Percentiles rank a stretch among this genome's conserved stretches.
Conservation (phyloP, 139 green algal species). For the Ulvella scutata region DNA sequence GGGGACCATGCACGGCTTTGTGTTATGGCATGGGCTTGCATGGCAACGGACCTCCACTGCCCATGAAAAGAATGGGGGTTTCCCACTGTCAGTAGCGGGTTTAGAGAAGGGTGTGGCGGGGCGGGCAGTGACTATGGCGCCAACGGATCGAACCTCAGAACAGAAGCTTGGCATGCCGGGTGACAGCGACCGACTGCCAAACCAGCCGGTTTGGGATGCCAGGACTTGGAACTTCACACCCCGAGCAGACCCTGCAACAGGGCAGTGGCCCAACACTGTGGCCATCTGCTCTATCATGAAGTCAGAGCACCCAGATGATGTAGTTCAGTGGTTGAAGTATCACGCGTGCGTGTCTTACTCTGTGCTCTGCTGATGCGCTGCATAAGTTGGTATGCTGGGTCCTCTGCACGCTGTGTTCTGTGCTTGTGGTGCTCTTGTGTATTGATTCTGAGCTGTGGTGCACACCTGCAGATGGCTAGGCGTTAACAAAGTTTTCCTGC, state of each 20-base stretch:
- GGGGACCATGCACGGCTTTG: background rate
- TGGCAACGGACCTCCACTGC: background rate
- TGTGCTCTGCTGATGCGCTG: no score
- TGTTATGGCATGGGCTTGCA: background rate
- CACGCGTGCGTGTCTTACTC: background rate
- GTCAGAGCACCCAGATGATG: background rate
- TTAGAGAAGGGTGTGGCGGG: background rate
- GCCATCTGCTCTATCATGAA: background rate
- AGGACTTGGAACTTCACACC: background rate
- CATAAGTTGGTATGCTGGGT: no score
- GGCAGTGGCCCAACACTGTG: background rate
- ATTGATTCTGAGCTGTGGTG: no score
- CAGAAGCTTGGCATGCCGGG: background rate
- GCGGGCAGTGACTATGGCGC: background rate
- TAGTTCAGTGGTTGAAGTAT: background rate
- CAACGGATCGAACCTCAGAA: background rate
- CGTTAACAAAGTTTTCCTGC: background rate
- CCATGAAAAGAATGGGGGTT: background rate
- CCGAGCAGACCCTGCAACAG: background rate
- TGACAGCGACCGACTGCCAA: background rate
- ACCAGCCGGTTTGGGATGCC: background rate
- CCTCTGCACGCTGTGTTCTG: no score
- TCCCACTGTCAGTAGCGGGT: background rate
- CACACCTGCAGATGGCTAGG: background rate
- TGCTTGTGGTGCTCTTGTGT: no score